A percentile compares a stretch with the other conserved stretches of the same genome.
phyloP scores from a whole-genome alignment of 139 green algal genomes.

The Dunaliella primolecta region DNA sequence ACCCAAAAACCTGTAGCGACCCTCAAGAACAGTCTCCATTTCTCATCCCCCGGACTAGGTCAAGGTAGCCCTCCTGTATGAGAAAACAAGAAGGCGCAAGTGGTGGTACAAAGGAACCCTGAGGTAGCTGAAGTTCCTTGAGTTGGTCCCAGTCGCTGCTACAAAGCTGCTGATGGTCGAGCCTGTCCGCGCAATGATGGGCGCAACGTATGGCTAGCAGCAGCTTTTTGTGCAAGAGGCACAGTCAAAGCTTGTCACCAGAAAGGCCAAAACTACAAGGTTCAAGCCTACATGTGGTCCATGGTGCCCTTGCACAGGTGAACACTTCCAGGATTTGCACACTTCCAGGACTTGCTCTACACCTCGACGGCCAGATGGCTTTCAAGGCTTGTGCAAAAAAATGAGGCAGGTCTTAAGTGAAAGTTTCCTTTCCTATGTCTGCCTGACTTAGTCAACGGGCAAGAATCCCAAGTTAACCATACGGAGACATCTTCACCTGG shows the following conservation, averaged over 20 bases:
- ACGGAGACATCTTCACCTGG: background rate
- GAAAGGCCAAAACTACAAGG: no score
- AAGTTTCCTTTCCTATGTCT: background rate
- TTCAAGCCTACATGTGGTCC: no score
- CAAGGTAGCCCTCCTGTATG: conserved; percentile 66
- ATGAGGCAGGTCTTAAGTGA: conserved; percentile 70
- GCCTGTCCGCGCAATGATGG: background rate
- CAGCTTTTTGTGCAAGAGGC: no score
- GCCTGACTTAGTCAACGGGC: background rate
- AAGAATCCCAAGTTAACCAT: background rate
- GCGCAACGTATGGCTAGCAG: no score
- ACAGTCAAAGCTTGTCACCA: no score
- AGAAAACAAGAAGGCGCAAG: no score
- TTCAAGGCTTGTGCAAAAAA: conserved; percentile 56
- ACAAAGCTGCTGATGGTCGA: background rate
- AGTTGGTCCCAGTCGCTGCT: background rate
- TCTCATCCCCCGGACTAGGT: conserved; percentile 56
- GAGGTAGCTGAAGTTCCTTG: conserved; percentile 71
- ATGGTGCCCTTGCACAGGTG: no score
- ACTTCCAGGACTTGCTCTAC: no score
- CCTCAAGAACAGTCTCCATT: conserved; percentile 33
- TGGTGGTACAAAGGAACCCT: no score
- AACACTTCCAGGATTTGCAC: no score
- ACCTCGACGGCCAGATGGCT: no score
- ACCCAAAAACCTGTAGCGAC: no score